Conservation (phyloP, 1,284 basidiomycete genomes). For the Heterobasidion parviporum region DNA sequence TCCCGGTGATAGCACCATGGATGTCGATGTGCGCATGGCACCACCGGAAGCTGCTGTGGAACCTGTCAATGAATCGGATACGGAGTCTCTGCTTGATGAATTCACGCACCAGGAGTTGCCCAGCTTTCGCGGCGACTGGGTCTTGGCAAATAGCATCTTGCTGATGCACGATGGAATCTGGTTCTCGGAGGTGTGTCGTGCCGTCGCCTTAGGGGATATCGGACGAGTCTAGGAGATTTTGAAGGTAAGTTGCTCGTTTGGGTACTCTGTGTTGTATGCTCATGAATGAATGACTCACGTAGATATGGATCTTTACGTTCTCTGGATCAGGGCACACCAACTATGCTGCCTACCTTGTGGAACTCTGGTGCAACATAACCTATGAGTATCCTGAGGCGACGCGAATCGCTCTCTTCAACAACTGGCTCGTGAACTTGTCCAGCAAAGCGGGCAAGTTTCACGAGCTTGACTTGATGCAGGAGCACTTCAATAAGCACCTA, state of each 20-base stretch:
- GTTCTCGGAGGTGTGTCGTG: slow-evolving; percentile 10
- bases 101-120: neutral
- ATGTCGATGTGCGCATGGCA: too few species aligned
- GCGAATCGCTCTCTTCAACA: slow-evolving; percentile 9
- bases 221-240: slow-evolving; percentile 15
- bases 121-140: slow-evolving; percentile 10
- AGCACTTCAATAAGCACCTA: slow-evolving; percentile 15
- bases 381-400: slow-evolving; percentile 4
- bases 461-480: slow-evolving; percentile 15
- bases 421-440: slow-evolving; percentile 16
- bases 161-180: slow-evolving; percentile 9
- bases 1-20: too few species aligned
- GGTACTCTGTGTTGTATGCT: too few species aligned
- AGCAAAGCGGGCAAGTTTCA: slow-evolving; percentile 14
- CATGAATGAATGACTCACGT: neutral
- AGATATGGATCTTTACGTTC: slow-evolving; percentile 16
- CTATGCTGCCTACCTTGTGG: slow-evolving; percentile 11
- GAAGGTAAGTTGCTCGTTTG: slow-evolving; percentile 7
- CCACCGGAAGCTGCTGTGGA: too few species aligned
- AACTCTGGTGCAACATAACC: slow-evolving; percentile 12
- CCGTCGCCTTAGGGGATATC: slow-evolving; percentile 13
- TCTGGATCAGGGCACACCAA: slow-evolving; percentile 9
- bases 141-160: slow-evolving; percentile 9
- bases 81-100: neutral
- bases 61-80: too few species aligned